Evolutionary conservation across 1,284 basidiomycete genomes (phyloP).

Genomic region (Earliella scabrosa): DNA sequence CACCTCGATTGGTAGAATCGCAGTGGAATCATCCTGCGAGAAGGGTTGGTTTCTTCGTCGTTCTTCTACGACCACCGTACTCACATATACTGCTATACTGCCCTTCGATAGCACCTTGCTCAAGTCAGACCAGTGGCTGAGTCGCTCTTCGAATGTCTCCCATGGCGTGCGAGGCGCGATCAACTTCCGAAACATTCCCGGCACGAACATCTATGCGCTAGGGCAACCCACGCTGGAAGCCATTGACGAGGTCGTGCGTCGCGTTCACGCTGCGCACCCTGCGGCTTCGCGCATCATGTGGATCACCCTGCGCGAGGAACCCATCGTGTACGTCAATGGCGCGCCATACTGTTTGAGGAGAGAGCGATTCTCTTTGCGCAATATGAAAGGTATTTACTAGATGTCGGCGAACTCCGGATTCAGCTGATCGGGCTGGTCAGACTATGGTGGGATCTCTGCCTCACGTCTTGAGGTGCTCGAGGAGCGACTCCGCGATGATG

Average conservation of each 20-base stretch:
- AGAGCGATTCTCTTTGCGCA: constrained; percentile 81
- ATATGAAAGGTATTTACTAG: constrained; percentile 95
- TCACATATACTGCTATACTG: background rate
- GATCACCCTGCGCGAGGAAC: constrained; percentile 95
- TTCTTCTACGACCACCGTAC: constrained; percentile 1
- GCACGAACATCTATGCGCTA: constrained; percentile 87
- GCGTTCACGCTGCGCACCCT: constrained; percentile 70
- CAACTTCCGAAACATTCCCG: constrained; percentile 90
- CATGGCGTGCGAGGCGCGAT: constrained; percentile 87
- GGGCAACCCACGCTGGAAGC: constrained; percentile 95
- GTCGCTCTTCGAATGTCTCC: constrained; percentile 66
- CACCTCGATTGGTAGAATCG: constrained; percentile 75
- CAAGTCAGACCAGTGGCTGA: constrained; percentile 92
- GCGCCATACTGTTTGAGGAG: constrained; percentile 80
- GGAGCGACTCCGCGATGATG: constrained; percentile 90
- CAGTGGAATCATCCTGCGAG: constrained; percentile 90
- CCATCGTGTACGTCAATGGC: constrained; percentile 93
- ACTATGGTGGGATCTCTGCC: constrained; percentile 92
- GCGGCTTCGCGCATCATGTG: constrained; percentile 75
- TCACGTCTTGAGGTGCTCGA: constrained; percentile 89
- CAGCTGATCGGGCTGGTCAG: constrained; percentile 41
- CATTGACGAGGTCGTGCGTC: constrained; percentile 80
- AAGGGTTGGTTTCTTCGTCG: constrained; percentile 54
- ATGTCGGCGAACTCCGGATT: constrained; percentile 27
- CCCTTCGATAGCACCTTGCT: constrained; percentile 68